Evolutionary conservation across 148 eudicot genomes (phyloP), one percentile per base, ranked within the genome.

Genomic region (Cornus suecica): DNA sequence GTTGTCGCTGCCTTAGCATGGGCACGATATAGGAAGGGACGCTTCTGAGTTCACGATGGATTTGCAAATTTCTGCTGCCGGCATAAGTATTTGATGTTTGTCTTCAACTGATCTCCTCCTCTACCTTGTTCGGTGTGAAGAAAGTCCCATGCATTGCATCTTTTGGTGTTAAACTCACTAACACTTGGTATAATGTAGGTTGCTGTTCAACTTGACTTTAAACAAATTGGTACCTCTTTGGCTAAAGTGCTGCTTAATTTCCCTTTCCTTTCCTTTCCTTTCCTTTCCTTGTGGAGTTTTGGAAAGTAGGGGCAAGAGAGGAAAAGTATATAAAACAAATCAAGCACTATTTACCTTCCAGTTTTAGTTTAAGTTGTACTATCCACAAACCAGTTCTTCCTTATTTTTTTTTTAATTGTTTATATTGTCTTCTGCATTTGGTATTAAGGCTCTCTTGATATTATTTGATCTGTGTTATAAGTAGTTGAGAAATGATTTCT

Each of bases 1-100:
- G 76, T 83, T 10, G 92, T 92, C 77, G 94, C 94, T 32, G 97
- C 89, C 25, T 14, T 86, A 34, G 88, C 94, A 41, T 92, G 92
- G 94, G 78, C 83, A 9, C 79, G 73, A 13, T 32, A 80, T 13
- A 86, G 83, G 74, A 84, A 80, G 79, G 76, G 90, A 3, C 83
- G 84, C 25, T 89, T 89, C 78, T 82, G 80, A 79, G 24, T 24
- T 64, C 28, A 0, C 7, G 24, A 15, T 34, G 56, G 72, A 20
- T 10, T 23, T 11, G 62, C 22, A 20, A 62, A 24, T 76, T 58
- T 65, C 52, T 62, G 41, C 30, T 48, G 29, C 37, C 28, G 30
- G 48, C 65, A 7, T 29, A 54, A 42, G 2, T 56, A 18, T 29
- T 20, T 1, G 18, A 28, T 16, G 3, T 16, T 1, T 26, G 26